Evolutionary conservation across 352 stramenopile genomes (phyloP).

Genomic region (Pythium dissotocum): DNA sequence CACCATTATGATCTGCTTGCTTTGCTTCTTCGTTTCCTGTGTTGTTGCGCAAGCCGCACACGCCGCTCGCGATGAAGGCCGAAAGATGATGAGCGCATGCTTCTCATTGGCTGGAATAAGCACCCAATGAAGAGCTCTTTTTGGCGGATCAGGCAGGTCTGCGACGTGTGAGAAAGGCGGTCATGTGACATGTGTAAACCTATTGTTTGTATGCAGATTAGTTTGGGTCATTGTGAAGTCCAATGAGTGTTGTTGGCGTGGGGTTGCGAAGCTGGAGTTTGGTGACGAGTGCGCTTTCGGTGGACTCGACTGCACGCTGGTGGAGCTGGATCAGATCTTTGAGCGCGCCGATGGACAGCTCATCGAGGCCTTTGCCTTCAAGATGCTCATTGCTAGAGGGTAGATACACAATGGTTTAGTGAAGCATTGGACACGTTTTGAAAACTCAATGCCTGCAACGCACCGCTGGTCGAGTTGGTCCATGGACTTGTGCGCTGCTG

Average conservation of each 20-base stretch:
- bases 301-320: constrained; percentile 52
- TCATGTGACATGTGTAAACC: neutral
- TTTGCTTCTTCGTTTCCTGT: neutral
- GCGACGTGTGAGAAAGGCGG: neutral
- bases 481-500: constrained; percentile 11
- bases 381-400: constrained; percentile 43
- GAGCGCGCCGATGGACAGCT: constrained; percentile 34
- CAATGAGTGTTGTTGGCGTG: neutral
- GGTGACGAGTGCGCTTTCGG: constrained; percentile 53
- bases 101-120: neutral
- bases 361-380: constrained; percentile 40
- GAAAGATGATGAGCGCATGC: neutral
- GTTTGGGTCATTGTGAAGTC: neutral
- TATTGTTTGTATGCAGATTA: neutral
- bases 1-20: neutral
- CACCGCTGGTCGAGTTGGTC: constrained; percentile 29
- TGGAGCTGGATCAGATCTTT: constrained; percentile 61
- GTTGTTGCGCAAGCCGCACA: neutral
- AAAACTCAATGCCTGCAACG: neutral
- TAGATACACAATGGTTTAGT: neutral
- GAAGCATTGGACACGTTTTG: no score
- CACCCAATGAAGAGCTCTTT: neutral
- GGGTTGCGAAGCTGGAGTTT: constrained; percentile 44
- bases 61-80: neutral
- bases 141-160: neutral